Conservation (phyloP, 2,329 filamentous ascomycete genomes). For the Phaeosphaeriaceae sp. region DNA sequence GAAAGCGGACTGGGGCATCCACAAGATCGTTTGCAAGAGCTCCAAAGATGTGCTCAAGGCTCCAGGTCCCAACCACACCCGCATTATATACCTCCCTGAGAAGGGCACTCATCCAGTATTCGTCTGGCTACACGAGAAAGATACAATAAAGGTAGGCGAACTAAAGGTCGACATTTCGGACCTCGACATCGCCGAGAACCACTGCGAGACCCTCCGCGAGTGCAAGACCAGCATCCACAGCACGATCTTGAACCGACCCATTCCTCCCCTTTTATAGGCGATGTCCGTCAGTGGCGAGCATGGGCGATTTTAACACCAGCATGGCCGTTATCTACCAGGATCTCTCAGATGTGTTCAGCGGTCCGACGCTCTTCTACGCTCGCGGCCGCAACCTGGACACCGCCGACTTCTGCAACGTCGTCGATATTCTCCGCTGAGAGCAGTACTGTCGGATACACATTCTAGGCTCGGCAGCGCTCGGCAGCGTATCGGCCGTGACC, state of each 20-base stretch:
- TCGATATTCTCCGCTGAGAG: slow-evolving; percentile 5
- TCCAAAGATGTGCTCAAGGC: not conserved
- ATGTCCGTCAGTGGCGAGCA: too few species aligned
- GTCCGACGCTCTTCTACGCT: not conserved
- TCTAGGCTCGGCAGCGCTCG: not conserved
- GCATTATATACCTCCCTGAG: slow-evolving; percentile 10
- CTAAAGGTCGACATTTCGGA: not conserved
- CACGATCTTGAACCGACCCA: not conserved
- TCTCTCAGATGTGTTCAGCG: not conserved
- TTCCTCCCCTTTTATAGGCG: not conserved
- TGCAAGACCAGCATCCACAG: not conserved
- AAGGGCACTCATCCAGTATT: slow-evolving; percentile 4
- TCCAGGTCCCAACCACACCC: slow-evolving; percentile 1
- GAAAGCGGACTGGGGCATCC: slow-evolving; percentile 4
- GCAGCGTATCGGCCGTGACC: not conserved
- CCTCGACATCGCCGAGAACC: not conserved
- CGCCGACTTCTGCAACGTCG: slow-evolving; percentile 10
- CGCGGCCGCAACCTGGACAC: not conserved
- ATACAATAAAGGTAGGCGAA: not conserved
- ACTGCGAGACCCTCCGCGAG: not conserved
- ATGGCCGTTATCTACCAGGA: not conserved
- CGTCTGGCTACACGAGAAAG: slow-evolving; percentile 9
- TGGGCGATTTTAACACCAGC: too few species aligned
- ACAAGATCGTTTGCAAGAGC: slow-evolving; percentile 10
- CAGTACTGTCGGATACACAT: not conserved